A percentile compares a stretch with the other conserved stretches of the same genome.
These are phyloP conservation scores for Torulaspora maleeae DNA, from an alignment of 805 yeast species.

Conservation along the genomic window DNA sequence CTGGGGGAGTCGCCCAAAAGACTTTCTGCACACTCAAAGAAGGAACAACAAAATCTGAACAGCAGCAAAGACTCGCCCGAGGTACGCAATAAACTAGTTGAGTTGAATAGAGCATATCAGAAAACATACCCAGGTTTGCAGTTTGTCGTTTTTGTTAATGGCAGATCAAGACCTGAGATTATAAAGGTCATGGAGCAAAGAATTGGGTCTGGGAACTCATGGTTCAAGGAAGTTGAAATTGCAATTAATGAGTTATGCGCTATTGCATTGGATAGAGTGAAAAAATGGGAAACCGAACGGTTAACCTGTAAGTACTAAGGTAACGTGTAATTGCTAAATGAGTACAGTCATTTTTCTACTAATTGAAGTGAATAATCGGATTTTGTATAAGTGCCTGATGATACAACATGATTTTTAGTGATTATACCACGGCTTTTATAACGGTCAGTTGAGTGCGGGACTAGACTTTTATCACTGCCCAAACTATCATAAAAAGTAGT, in stretches of 20 bases:
- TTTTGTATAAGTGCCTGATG: neutral
- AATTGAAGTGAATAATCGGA: neutral
- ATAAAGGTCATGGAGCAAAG: constrained; percentile 59
- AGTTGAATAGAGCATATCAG: constrained; percentile 62
- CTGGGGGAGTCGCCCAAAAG: constrained; percentile 60
- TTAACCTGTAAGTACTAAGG: constrained; percentile 2
- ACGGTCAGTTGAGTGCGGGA: neutral
- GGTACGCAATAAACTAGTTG: constrained; percentile 42
- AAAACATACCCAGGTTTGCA: constrained; percentile 61
- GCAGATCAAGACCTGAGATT: constrained; percentile 60
- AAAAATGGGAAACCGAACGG: constrained; percentile 38
- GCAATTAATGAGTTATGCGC: constrained; percentile 90
- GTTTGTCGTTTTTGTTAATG: constrained; percentile 87
- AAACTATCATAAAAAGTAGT: constrained; percentile 68
- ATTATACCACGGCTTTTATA: neutral
- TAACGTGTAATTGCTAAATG: neutral
- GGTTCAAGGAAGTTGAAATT: constrained; percentile 51
- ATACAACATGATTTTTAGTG: neutral
- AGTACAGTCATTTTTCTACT: neutral
- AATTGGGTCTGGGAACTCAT: constrained; percentile 36
- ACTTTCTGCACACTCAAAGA: constrained; percentile 59
- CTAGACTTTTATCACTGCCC: neutral
- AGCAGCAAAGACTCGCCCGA: constrained; percentile 43
- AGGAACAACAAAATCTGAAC: constrained; percentile 65
- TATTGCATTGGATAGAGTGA: constrained; percentile 74